Base-by-base conservation (phyloP, 106 monocot genomes). In the Dendrobium catenatum region DNA sequence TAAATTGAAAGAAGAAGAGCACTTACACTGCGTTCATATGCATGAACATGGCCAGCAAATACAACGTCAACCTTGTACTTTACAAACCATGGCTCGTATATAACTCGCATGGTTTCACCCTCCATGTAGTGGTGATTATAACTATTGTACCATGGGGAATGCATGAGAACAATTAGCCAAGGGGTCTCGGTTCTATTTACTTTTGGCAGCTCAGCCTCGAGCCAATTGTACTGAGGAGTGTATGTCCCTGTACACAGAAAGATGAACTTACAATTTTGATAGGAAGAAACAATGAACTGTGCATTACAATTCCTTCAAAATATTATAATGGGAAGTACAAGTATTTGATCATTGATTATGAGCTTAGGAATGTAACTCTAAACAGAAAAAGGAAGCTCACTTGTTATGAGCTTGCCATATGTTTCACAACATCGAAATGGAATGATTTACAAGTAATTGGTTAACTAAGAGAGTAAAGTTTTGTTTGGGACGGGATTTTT, bases 41-140 rank as follows among this genome's bases (percentile, higher is more conserved):
- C 92, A 86, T 95, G 94, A 54, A 94, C 94, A 82, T 94, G 94
- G 70, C 91, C 94, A 17, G 91, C 82, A 66, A 95, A 95, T 17
- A 95, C 92, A 55, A 87, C 73, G 47, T 95, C 92, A 10, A 95
- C 95, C 55, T 95, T 95, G 85, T 95, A 85, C 67, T 91, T 42
- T 20, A 95, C 92, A 58, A 95, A 93, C 92, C 92, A 95, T 51
- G 84, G 47, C 43, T 95, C 95, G 24, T 75, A 95, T 85, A 93
- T 85, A 4, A 95, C 95, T 76, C 95, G 76, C 93, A 95, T 95
- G 59, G 86, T 81, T 79, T 95, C 95, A 0, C 95, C 95, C 78
- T 95, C 93, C 93, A 95, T 95, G 79, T 89, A 95, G 51, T 95
- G 95, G 80, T 93, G 89, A 48, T 90, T 89, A 83, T 95, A 88